Base-by-base conservation (phyloP, 805 yeast genomes). In the Scheffersomyces spartinae region DNA sequence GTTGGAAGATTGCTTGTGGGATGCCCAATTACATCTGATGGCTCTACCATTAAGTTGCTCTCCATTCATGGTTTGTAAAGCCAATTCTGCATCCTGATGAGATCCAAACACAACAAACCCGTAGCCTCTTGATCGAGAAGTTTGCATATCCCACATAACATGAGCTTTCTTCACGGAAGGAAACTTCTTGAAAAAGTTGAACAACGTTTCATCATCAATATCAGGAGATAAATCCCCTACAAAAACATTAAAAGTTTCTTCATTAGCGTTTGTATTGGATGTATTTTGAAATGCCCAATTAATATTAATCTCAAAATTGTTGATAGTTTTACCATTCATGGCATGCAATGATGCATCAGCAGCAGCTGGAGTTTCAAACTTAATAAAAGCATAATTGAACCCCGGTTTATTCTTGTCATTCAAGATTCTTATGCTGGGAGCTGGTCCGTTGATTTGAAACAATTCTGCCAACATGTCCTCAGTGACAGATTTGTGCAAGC, bases 101-200 rank as follows among this genome's bases (percentile, higher is more conserved):
- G 65, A 68, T 15, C 58, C 49, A 42, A 85, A 85, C 1, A 88
- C 75, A 8, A 83, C 91, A 50, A 85, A 84, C 2, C 95, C 95
- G 45, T 84, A 84, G 18, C 95, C 94, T 53, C 95, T 65, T 3
- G 94, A 82, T 45, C 94, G 65, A 21, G 93, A 91, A 14, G 91
- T 78, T 48, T 81, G 86, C 93, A 83, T 82, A 48, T 85, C 95
- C 95, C 95, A 84, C 95, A 84, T 85, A 17, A 84, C 95, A 39
- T 84, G 85, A 8, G 94, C 95, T 48, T 81, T 91, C 24, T 71
- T 56, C 40, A 80, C 57, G 1, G 84, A 67, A 10, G 61, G 58
- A 47, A 68, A 79, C 29, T 60, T 56, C 4, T 57, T 38, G 44
- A 84, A 84, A 8, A 78, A 61, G 22, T 49, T 53, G 26, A 61